phyloP scores from a whole-genome alignment of 139 green algal genomes.

The Ostreobium quekettii region DNA sequence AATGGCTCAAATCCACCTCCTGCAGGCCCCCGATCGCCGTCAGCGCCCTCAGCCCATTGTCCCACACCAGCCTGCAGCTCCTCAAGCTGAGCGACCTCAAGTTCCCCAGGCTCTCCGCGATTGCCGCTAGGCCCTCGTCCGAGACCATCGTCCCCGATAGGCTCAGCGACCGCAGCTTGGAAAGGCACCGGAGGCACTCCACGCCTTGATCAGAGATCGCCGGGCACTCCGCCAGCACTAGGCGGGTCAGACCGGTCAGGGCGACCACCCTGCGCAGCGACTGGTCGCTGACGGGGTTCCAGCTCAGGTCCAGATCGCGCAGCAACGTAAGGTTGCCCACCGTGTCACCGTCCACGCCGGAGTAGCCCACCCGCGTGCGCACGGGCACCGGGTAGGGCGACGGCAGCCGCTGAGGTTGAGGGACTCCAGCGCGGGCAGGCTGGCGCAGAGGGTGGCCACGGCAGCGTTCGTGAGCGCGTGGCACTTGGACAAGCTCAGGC shows the following conservation, averaged over 20 bases:
- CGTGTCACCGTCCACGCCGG: slow-evolving; percentile 12
- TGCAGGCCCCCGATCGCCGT: not conserved
- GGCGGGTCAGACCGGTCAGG: not conserved
- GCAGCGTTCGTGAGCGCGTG: slow-evolving; percentile 10
- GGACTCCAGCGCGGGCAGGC: not conserved
- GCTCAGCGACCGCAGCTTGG: slow-evolving; percentile 1
- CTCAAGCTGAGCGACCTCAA: slow-evolving; percentile 7
- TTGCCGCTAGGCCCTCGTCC: not conserved
- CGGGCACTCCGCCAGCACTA: slow-evolving; percentile 12
- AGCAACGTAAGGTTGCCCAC: not conserved
- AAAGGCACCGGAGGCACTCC: not conserved
- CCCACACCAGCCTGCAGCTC: not conserved
- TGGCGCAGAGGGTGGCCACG: not conserved
- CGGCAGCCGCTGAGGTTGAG: slow-evolving; percentile 12
- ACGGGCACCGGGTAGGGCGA: not conserved
- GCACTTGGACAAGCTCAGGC: slow-evolving; percentile 4
- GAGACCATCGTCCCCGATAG: slow-evolving; percentile 13
- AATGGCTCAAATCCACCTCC: too few relatives aligned
- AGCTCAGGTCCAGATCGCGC: slow-evolving; percentile 1
- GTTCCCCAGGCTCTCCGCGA: not conserved
- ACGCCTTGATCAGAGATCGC: not conserved
- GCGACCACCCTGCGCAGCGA: not conserved
- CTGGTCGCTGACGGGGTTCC: slow-evolving; percentile 15
- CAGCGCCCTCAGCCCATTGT: not conserved
- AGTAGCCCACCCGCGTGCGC: slow-evolving; percentile 1